phyloP scores from a whole-genome alignment of 108 stramenopile genomes.

The Conticribra weissflogii region DNA sequence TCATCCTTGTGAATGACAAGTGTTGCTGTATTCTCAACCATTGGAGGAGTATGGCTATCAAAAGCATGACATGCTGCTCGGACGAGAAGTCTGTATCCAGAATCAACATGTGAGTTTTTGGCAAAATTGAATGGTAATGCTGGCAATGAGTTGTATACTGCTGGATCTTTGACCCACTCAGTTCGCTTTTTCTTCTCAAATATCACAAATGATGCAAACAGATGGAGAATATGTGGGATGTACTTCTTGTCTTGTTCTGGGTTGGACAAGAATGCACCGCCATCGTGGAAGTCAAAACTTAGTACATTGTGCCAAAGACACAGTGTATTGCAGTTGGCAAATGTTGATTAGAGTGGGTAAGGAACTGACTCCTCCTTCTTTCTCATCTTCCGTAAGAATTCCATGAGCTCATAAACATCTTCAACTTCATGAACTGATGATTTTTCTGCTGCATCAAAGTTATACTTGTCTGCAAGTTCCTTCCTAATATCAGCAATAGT shows the following conservation, averaged over 20 bases:
- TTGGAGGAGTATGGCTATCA: slow-evolving; percentile 11
- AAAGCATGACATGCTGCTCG: slow-evolving; percentile 13
- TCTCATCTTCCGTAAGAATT: not conserved
- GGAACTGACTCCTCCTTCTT: not conserved
- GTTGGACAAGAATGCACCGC: slow-evolving; percentile 5
- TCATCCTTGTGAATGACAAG: slow-evolving; percentile 10
- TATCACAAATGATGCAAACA: slow-evolving; percentile 5
- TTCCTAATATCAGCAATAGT: not conserved
- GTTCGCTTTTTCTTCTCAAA: slow-evolving; percentile 2
- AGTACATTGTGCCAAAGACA: not conserved
- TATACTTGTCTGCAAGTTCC: not conserved
- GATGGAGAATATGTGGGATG: not conserved
- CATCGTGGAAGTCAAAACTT: slow-evolving; percentile 8
- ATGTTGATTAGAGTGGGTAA: not conserved
- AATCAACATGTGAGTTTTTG: slow-evolving; percentile 9
- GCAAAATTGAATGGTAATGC: slow-evolving; percentile 16
- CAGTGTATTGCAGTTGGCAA: not conserved
- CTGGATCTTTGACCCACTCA: slow-evolving; percentile 16
- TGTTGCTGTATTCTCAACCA: slow-evolving; percentile 12
- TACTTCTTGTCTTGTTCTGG: not conserved
- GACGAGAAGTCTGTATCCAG: slow-evolving; percentile 15
- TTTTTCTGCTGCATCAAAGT: slow-evolving; percentile 6
- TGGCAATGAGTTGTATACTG: slow-evolving; percentile 10
- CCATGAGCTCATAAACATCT: slow-evolving; percentile 2
- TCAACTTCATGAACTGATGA: not conserved